Base-by-base conservation (phyloP, 73 alveolate species). In the Paramecium bursaria region DNA sequence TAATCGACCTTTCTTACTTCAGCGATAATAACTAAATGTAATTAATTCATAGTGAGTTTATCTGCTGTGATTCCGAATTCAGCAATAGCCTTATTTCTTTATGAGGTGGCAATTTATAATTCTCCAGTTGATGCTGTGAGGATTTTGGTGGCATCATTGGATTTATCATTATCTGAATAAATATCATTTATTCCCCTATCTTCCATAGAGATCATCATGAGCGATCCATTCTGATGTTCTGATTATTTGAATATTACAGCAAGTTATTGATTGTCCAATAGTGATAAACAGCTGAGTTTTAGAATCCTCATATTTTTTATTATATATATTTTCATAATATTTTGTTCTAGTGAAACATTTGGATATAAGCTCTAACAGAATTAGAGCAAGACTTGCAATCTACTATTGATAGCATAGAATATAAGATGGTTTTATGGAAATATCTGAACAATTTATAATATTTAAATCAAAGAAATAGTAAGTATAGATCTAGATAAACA, bases 1-100 rank as follows among this genome's bases (percentile, higher is more conserved):
- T 67, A 67, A 39, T 67, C 82, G 10, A 57, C 44, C 13, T 67
- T 67, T 67, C 82, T 67, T 44, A 67, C 82, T 67, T 67, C 82
- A 39, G 33, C 7, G 47, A 67, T 67, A 42, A 67, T 39, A 39
- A 11, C 17, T n/a, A 67, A 42, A 26, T 67, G 82, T 67, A 39
- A 67, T 67, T 67, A 17, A 14, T 67, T 67, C 82, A 67, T 67
- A 4, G 82, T 67, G 6, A 67, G 57, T 31, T 67, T 11, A 11
- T 67, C 82, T 67, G 33, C 82, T 2, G 82, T 67, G 60, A 67
- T 67, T 39, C 55, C 55, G 27, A 35, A 42, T 67, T 67, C 82
- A 67, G 82, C 82, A 35, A 39, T 33, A 3, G 82, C 82, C 82
- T 67, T 67, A 15, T 17, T 13, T 67, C 55, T 67, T 67, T 67